Evolutionary conservation across 2,329 filamentous ascomycete species (phyloP).

Genomic region (Nothomitra cinnamomea): DNA sequence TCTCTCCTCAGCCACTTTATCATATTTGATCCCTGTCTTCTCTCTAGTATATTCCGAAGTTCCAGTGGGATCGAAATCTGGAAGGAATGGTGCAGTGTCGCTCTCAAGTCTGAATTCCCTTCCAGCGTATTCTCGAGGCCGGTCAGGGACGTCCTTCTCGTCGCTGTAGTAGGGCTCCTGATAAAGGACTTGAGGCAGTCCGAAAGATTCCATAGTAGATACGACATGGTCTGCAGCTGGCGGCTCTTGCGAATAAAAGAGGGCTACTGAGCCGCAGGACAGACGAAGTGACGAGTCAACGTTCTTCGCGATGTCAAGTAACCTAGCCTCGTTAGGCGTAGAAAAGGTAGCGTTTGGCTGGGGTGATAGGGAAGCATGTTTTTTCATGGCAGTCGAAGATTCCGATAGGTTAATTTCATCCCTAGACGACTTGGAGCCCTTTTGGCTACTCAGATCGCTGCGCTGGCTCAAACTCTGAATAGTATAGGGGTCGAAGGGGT

Average conservation of each 20-base stretch:
- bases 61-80: slow-evolving; percentile 53
- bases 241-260: background rate
- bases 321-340: slow-evolving; percentile 11
- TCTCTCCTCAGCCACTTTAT: slow-evolving; percentile 34
- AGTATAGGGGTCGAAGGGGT: slow-evolving; percentile 48
- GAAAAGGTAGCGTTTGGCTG: slow-evolving; percentile 2
- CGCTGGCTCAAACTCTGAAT: slow-evolving; percentile 49
- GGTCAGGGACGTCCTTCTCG: slow-evolving; percentile 65
- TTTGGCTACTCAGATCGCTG: slow-evolving; percentile 33
- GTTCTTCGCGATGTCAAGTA: background rate
- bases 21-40: slow-evolving; percentile 29
- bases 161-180: slow-evolving; percentile 75
- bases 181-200: slow-evolving; percentile 55
- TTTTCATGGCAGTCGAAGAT: background rate
- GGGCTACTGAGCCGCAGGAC: background rate
- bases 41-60: slow-evolving; percentile 39
- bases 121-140: slow-evolving; percentile 69
- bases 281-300: slow-evolving; percentile 9
- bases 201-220: slow-evolving; percentile 22
- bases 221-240: background rate
- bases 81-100: slow-evolving; percentile 60
- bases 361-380: background rate
- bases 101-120: slow-evolving; percentile 67
- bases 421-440: slow-evolving; percentile 19
- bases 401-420: slow-evolving; percentile 9